phyloP scores from a whole-genome alignment of 805 yeast species.

The Brettanomyces nanus region DNA sequence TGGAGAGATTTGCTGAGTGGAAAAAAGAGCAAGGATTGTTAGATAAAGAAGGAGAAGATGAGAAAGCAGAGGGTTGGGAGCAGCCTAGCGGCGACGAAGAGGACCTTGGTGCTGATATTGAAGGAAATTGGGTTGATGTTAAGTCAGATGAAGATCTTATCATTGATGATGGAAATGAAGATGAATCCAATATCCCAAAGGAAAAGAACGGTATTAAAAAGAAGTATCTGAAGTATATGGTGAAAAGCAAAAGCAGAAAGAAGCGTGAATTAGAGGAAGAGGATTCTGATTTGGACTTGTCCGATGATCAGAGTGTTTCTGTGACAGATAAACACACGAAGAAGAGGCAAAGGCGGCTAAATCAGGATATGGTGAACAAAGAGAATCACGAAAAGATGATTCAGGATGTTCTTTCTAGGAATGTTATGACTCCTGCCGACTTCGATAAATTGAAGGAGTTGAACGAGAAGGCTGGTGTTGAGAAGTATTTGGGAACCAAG shows the following conservation, averaged over 20 bases:
- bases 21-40: constrained; percentile 48
- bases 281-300: constrained; percentile 45
- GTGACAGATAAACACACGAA: constrained; percentile 27
- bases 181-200: constrained; percentile 25
- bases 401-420: constrained; percentile 41
- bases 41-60: constrained; percentile 45
- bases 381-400: constrained; percentile 39
- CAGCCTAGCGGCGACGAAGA: constrained; percentile 40
- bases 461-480: constrained; percentile 76
- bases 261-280: constrained; percentile 23
- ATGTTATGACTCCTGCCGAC: constrained; percentile 92
- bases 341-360: constrained; percentile 18
- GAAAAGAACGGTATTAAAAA: constrained; percentile 26
- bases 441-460: constrained; percentile 92
- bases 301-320: constrained; percentile 32
- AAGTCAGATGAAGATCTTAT: constrained; percentile 67
- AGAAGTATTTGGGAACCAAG: constrained; percentile 58
- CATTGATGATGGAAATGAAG: constrained; percentile 33
- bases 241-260: constrained; percentile 22
- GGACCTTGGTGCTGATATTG: constrained; percentile 49
- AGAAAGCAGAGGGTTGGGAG: constrained; percentile 37
- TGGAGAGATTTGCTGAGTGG: constrained; percentile 88
- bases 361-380: constrained; percentile 18
- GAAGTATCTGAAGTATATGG: constrained; percentile 27
- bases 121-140: constrained; percentile 88